These are phyloP conservation scores for Vitis hybrid DNA, from an alignment of 177 flowering plant genomes.

Conservation along the genomic window DNA sequence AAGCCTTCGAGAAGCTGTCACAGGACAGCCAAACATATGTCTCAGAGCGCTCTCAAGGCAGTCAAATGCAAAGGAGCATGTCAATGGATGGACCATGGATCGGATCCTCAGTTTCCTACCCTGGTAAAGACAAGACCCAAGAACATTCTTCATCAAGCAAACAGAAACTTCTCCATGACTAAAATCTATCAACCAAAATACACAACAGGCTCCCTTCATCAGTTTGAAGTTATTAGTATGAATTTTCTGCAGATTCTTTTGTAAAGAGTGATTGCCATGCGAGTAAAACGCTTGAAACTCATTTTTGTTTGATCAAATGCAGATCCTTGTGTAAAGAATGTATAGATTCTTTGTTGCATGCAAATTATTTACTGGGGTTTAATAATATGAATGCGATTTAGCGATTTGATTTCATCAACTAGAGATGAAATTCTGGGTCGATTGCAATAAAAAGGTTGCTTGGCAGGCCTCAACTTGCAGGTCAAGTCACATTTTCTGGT, in stretches of 20 bases:
- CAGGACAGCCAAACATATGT: conserved; percentile 52
- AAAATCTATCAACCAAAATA: neutral
- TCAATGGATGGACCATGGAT: conserved; percentile 54
- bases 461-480: too few relatives aligned
- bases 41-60: conserved; percentile 30
- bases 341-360: neutral
- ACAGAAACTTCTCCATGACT: conserved; percentile 21
- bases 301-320: neutral
- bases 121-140: conserved; percentile 26
- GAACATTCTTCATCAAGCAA: conserved; percentile 27
- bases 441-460: too few relatives aligned
- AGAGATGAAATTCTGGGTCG: too few relatives aligned
- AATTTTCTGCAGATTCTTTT: neutral
- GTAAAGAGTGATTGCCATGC: neutral
- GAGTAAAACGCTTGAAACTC: neutral
- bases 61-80: conserved; percentile 27
- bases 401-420: too few relatives aligned
- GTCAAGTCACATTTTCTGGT: too few relatives aligned
- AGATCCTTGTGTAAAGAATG: neutral
- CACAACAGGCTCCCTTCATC: neutral
- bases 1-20: conserved; percentile 54
- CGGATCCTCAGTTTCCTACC: conserved; percentile 38
- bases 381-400: too few relatives aligned
- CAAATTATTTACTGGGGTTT: too few relatives aligned
- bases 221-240: neutral